These are phyloP conservation scores for Ustilago cynodontis DNA, from an alignment of 1,284 basidiomycete species.

Conservation along the genomic window DNA sequence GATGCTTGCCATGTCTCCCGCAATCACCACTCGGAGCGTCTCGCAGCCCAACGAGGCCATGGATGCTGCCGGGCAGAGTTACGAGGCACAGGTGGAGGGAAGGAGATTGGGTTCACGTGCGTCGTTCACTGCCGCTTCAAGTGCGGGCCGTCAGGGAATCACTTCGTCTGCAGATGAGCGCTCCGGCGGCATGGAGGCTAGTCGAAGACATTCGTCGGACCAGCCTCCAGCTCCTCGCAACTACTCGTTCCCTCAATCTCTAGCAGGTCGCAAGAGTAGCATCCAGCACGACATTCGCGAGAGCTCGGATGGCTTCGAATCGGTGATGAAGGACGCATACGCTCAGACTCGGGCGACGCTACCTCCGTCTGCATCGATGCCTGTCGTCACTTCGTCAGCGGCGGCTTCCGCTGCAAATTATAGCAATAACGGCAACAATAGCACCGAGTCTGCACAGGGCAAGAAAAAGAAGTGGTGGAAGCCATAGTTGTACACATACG, in stretches of 20 bases:
- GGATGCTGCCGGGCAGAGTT: background rate
- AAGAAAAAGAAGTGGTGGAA: slow-evolving; percentile 50
- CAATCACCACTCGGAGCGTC: background rate
- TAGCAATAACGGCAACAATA: background rate
- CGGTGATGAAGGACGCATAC: slow-evolving; percentile 29
- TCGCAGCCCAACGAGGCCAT: background rate
- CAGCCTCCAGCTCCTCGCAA: slow-evolving; percentile 21
- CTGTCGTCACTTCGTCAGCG: slow-evolving; percentile 7
- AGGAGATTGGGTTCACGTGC: slow-evolving; percentile 13
- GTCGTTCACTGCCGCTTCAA: slow-evolving; percentile 7
- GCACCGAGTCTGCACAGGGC: slow-evolving; percentile 5
- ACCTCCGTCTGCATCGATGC: slow-evolving; percentile 31
- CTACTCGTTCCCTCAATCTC: slow-evolving; percentile 30
- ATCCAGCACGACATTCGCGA: slow-evolving; percentile 8
- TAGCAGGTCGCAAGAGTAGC: slow-evolving; percentile 5
- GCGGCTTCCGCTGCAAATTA: background rate
- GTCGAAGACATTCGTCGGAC: slow-evolving; percentile 21
- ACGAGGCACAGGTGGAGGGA: background rate
- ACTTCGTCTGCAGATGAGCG: background rate
- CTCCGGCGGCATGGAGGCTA: background rate
- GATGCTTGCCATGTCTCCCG: slow-evolving; percentile 4
- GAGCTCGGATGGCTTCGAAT: slow-evolving; percentile 30
- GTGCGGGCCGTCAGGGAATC: background rate
- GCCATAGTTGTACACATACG: background rate
- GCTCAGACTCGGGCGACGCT: slow-evolving; percentile 33